Evolutionary conservation across 208 protist species (phyloP).

Genomic region (Angomonas desouzai): DNA sequence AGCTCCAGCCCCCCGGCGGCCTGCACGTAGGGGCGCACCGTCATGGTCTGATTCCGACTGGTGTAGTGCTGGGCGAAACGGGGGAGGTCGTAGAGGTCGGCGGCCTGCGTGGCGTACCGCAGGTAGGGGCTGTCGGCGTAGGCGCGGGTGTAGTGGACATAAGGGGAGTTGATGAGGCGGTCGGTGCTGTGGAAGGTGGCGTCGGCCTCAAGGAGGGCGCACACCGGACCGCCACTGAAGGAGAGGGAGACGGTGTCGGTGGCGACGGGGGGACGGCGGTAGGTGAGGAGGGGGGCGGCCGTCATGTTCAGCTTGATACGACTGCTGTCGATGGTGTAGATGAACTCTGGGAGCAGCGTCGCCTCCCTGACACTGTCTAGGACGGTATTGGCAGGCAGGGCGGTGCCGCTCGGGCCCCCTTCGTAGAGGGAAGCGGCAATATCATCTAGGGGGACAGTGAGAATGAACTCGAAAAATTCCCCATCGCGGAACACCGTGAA

Average conservation of each 20-base stretch:
- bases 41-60: constrained; percentile 52
- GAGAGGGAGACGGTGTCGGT: constrained; percentile 5
- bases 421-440: constrained; percentile 20
- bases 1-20: constrained; percentile 44
- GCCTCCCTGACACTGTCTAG: constrained; percentile 49
- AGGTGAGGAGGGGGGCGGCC: constrained; percentile 58
- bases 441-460: constrained; percentile 56
- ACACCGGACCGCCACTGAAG: constrained; percentile 36
- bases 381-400: constrained; percentile 15
- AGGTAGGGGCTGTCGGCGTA: constrained; percentile 54
- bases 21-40: constrained; percentile 30
- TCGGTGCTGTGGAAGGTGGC: constrained; percentile 54
- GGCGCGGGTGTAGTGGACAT: constrained; percentile 42
- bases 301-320: constrained; percentile 59
- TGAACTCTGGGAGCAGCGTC: constrained; percentile 71
- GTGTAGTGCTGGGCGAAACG: constrained; percentile 53
- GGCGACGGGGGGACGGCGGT: constrained; percentile 10
- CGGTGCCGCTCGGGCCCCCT: background rate
- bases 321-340: constrained; percentile 48
- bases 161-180: constrained; percentile 38
- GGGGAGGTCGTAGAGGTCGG: constrained; percentile 48
- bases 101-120: constrained; percentile 25
- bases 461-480: constrained; percentile 38
- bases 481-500: constrained; percentile 54
- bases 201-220: constrained; percentile 58